These are phyloP conservation scores for Candida saitoana DNA, from an alignment of 805 yeast species.

Conservation along the genomic window DNA sequence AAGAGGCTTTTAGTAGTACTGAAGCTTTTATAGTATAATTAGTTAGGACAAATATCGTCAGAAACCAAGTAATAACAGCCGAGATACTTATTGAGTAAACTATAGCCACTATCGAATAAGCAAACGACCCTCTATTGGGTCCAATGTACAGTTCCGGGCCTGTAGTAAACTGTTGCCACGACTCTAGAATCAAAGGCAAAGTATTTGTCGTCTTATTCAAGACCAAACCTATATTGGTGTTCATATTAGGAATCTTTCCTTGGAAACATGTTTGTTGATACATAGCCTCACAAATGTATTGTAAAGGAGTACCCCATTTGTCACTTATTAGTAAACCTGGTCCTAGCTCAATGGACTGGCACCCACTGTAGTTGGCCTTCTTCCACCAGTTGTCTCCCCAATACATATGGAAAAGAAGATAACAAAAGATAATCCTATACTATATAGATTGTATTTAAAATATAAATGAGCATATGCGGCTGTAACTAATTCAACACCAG, in stretches of 20 bases:
- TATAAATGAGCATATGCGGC: background rate
- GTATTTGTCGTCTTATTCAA: conserved; percentile 21
- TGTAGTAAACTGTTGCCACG: conserved; percentile 47
- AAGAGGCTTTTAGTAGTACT: conserved; percentile 44
- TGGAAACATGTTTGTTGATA: conserved; percentile 32
- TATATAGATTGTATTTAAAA: too few species aligned
- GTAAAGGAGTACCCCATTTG: conserved; percentile 16
- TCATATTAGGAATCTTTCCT: conserved; percentile 32
- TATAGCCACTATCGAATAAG: conserved; percentile 57
- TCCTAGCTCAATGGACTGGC: conserved; percentile 24
- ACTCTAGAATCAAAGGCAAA: conserved; percentile 40
- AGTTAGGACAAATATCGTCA: conserved; percentile 61
- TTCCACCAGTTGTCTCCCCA: conserved; percentile 28
- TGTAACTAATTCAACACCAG: background rate
- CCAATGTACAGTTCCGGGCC: conserved; percentile 3
- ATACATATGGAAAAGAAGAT: conserved; percentile 24
- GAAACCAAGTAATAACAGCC: conserved; percentile 59
- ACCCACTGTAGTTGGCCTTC: conserved; percentile 24
- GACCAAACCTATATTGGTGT: conserved; percentile 33
- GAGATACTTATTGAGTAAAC: conserved; percentile 60
- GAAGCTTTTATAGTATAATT: conserved; percentile 64
- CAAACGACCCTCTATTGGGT: conserved; percentile 40
- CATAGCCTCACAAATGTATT: conserved; percentile 18
- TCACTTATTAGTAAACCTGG: conserved; percentile 34
- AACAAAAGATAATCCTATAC: too few species aligned